These are phyloP conservation scores for Trifolium repens DNA, from an alignment of 306 rosid genomes.

Conservation along the genomic window DNA sequence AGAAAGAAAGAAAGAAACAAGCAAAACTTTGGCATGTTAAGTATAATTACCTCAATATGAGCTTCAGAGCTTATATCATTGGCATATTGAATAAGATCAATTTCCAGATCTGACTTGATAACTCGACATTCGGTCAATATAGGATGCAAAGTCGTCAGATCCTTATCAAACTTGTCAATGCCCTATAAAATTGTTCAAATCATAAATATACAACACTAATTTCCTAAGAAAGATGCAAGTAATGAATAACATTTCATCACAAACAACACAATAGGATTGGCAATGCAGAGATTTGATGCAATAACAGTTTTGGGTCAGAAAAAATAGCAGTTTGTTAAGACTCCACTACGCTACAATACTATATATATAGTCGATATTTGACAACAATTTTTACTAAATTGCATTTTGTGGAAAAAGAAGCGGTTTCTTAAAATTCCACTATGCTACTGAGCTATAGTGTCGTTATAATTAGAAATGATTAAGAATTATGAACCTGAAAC, in stretches of 20 bases:
- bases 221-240: slow-evolving; percentile 10
- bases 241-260: slow-evolving; percentile 10
- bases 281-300: background rate
- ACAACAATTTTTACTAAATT: background rate
- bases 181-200: slow-evolving; percentile 55
- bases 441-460: too few relatives aligned
- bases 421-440: background rate
- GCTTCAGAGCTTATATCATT: slow-evolving; percentile 95
- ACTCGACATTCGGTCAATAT: slow-evolving; percentile 91
- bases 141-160: slow-evolving; percentile 79
- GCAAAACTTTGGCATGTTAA: slow-evolving; percentile 7
- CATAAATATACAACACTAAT: slow-evolving; percentile 7
- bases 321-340: background rate
- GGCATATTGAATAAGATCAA: slow-evolving; percentile 82
- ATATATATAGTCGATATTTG: background rate
- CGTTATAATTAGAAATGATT: background rate
- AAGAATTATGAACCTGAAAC: slow-evolving; percentile 67
- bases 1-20: slow-evolving; percentile 16
- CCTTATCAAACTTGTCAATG: slow-evolving; percentile 67
- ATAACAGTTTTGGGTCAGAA: background rate
- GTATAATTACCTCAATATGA: slow-evolving; percentile 74
- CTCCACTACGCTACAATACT: background rate
- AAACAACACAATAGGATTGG: slow-evolving; percentile 1
- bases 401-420: background rate
- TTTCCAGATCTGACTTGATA: slow-evolving; percentile 81